Percentiles rank a stretch among this genome's conserved stretches.
Evolutionary conservation across 2,329 filamentous ascomycete genomes (phyloP).

Genomic region (Microascus cirrosus): DNA sequence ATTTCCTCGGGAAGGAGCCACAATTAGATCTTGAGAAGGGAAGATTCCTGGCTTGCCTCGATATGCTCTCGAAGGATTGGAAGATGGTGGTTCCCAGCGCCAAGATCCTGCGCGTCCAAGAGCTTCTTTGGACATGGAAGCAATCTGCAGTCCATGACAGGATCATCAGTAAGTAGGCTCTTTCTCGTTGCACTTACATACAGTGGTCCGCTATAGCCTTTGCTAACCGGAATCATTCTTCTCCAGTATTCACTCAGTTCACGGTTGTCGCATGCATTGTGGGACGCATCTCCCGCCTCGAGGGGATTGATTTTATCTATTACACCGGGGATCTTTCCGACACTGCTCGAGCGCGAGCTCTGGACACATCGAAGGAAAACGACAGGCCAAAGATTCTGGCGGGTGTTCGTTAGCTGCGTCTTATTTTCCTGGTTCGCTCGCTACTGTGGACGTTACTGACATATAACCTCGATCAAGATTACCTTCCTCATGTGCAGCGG

Average conservation of each 20-base stretch:
- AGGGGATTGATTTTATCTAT: conserved; percentile 23
- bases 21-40: background rate
- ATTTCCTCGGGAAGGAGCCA: background rate
- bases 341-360: background rate
- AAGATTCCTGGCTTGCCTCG: background rate
- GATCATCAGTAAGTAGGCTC: conserved; percentile 20
- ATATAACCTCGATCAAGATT: conserved; percentile 17
- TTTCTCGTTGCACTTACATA: accelerated
- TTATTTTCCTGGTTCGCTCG: background rate
- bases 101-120: conserved; percentile 18
- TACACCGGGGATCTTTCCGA: conserved; percentile 16
- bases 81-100: conserved; percentile 12
- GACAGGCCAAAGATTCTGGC: conserved; percentile 19
- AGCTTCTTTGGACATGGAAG: conserved; percentile 14
- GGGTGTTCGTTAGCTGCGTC: background rate
- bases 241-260: conserved; percentile 24
- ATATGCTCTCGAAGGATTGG: background rate
- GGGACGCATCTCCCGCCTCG: conserved; percentile 20
- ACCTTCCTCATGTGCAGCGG: conserved; percentile 21
- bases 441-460: conserved; percentile 5
- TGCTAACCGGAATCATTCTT: background rate
- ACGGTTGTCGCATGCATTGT: conserved; percentile 18
- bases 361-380: conserved; percentile 13
- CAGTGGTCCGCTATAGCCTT: too few relatives aligned
- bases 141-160: conserved; percentile 20